Evolutionary conservation across 495 filamentous ascomycete genomes (phyloP), one percentile per base, ranked within the genome.

Genomic region (Bathelium albidoporum): DNA sequence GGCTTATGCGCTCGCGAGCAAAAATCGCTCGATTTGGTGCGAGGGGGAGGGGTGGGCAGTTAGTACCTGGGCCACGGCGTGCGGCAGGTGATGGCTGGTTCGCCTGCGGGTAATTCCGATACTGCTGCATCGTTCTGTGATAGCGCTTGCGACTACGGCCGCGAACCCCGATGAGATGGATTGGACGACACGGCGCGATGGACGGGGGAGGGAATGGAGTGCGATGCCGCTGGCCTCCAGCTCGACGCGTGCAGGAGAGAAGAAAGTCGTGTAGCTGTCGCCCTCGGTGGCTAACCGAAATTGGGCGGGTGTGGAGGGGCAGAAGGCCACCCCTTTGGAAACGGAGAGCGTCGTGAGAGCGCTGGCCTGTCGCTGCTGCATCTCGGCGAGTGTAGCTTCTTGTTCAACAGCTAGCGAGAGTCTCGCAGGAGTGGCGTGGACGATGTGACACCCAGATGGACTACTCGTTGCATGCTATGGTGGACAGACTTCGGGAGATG

Each of bases 71-170:
- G 26, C 67, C 70, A 41, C 67, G 66, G 22, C 69, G 68, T 28
- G 68, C 66, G 53, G 70, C 62, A 43, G 65, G 65, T 31, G 62
- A 62, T 29, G 58, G 62, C 63, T 72, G 70, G 61, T 58, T 65
- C 65, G 72, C 39, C 62, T 59, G 60, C 66, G 72, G 67, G 69
- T 70, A 74, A 55, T 71, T 74, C 68, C 72, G 72, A 65, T 71
- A 70, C 59, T 71, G 65, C 62, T 74, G 72, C 72, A 74, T 74
- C 41, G 59, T 70, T 31, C 44, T 59, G 39, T 63, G 59, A 61
- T 32, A 29, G 49, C 49, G 24, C 49, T 55, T 20, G 49, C 49
- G 49, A 55, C 49, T 55, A 55, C 49, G 24, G 20, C 49, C 49
- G 5, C 49, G 22, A 29, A 14, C 49, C 1, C n/a, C 49, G 49